Evolutionary conservation across 2,329 filamentous ascomycete species (phyloP).

Genomic region (Sclerotinia spermophila): DNA sequence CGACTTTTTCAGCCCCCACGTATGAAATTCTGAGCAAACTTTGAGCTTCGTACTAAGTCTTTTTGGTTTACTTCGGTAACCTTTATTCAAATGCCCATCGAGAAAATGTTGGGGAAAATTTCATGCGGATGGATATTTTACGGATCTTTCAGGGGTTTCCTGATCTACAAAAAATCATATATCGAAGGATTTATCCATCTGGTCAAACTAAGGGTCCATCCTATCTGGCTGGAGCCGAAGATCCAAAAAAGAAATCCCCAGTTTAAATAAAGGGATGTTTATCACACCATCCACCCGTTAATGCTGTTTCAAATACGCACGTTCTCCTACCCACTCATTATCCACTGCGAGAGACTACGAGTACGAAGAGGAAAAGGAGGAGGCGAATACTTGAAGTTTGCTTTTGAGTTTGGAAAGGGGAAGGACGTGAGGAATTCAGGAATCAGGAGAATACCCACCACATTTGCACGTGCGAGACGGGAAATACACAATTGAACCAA

Average conservation of each 20-base stretch:
- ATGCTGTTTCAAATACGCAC: neutral
- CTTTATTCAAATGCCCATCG: neutral
- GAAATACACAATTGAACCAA: neutral
- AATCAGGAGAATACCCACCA: neutral
- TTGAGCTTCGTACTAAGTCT: neutral
- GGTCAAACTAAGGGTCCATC: neutral
- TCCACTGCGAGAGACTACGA: neutral
- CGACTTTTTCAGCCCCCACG: neutral
- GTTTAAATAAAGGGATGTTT: neutral
- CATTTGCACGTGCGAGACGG: neutral
- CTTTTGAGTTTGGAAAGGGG: neutral
- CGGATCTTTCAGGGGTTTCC: neutral
- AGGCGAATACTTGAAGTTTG: no score
- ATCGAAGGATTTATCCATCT: neutral
- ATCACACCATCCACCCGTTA: neutral
- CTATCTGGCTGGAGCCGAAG: neutral
- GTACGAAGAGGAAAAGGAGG: neutral
- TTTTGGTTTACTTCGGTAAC: neutral
- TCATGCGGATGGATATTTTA: neutral
- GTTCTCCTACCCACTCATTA: neutral
- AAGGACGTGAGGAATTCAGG: neutral
- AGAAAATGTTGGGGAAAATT: conserved; percentile 6
- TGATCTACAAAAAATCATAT: neutral
- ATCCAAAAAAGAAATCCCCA: neutral
- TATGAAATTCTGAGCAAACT: no score